phyloP scores from a whole-genome alignment of 805 yeast genomes.

The Saccharomycopsis sp. region DNA sequence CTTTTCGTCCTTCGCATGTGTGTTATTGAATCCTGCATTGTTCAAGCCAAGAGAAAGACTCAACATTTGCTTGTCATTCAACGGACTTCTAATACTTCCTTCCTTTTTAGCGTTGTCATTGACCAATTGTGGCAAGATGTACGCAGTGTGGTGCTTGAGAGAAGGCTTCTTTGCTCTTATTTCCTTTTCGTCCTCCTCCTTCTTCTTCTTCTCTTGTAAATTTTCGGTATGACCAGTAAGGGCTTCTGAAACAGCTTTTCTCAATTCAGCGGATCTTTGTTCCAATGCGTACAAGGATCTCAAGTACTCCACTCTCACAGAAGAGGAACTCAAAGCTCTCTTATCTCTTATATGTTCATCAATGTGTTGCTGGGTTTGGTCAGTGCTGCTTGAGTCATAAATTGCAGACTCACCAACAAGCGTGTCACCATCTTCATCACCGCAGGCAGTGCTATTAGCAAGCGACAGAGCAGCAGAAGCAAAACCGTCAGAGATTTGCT shows the following conservation, averaged over 20 bases:
- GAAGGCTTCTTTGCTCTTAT: too few species aligned
- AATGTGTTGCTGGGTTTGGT: background rate
- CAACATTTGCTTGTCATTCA: constrained; percentile 12
- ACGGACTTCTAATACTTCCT: constrained; percentile 1
- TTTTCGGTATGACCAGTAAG: background rate
- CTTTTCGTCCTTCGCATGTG: background rate
- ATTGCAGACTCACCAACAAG: constrained; percentile 6
- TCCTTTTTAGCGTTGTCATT: constrained; percentile 1
- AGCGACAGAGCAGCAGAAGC: too few species aligned
- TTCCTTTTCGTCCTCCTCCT: background rate
- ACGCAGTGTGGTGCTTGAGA: background rate
- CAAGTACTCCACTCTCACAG: constrained; percentile 18
- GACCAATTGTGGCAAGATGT: constrained; percentile 1
- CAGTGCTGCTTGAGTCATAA: too few species aligned
- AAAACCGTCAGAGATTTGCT: background rate
- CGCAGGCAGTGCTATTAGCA: background rate
- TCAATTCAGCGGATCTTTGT: constrained; percentile 1
- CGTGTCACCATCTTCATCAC: constrained; percentile 1
- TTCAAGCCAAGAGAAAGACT: constrained; percentile 13
- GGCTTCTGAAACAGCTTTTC: constrained; percentile 2
- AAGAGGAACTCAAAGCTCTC: constrained; percentile 19
- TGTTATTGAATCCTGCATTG: background rate
- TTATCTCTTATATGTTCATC: constrained; percentile 13
- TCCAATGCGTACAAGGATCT: constrained; percentile 11
- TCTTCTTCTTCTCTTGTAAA: background rate